Conservation (phyloP, 2,329 filamentous ascomycete species). For the Exophiala alcalophila region DNA sequence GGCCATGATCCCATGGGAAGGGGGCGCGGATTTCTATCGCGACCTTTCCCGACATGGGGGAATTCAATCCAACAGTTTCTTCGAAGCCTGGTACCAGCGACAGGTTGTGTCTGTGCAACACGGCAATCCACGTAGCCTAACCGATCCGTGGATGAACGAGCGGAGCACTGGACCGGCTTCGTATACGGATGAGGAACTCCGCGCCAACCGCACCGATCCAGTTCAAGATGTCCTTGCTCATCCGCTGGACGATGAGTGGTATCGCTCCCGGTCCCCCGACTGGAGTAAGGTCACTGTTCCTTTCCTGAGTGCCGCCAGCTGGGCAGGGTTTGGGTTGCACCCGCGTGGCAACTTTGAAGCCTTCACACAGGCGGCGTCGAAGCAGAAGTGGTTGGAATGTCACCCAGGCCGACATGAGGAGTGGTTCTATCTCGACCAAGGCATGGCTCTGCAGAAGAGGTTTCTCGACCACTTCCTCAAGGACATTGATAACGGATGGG, state of each 20-base stretch:
- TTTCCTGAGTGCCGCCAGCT: conserved; percentile 65
- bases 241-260: conserved; percentile 59
- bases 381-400: conserved; percentile 66
- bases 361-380: conserved; percentile 59
- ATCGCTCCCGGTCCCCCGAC: conserved; percentile 62
- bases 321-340: conserved; percentile 68
- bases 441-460: conserved; percentile 63
- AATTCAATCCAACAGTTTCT: conserved; percentile 58
- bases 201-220: conserved; percentile 41
- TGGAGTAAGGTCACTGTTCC: conserved; percentile 66
- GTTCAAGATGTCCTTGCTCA: conserved; percentile 47
- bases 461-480: conserved; percentile 72
- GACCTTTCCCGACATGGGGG: conserved; percentile 59
- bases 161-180: conserved; percentile 52
- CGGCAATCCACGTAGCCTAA: conserved; percentile 45
- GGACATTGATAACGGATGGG: conserved; percentile 50
- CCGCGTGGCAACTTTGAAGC: conserved; percentile 67
- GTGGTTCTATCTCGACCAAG: conserved; percentile 68
- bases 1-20: conserved; percentile 50
- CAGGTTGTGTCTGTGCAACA: conserved; percentile 65
- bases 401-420: conserved; percentile 69
- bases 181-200: conserved; percentile 36
- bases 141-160: conserved; percentile 38
- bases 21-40: conserved; percentile 46
- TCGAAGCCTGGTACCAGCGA: conserved; percentile 50